Evolutionary conservation across 495 filamentous ascomycete species (phyloP), one percentile per base, ranked within the genome.

Genomic region (Parmelia sp.): DNA sequence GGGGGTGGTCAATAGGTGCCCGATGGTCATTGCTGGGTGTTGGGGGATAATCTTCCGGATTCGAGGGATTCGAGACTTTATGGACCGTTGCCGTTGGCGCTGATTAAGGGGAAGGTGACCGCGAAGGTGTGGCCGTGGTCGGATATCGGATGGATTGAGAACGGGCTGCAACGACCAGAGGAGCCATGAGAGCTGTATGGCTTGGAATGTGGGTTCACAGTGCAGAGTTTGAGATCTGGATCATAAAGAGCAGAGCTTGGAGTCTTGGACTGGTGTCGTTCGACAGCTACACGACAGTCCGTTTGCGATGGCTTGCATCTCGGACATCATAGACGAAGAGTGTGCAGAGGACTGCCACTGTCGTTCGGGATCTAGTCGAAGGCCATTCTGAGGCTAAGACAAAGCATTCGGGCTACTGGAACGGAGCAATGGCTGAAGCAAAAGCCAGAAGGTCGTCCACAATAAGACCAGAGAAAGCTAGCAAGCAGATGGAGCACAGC

Each of bases 41-140:
- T 84, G 1, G 94, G 94, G 7, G 94, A 98, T 72, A 97, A 97
- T 75, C 71, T 93, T 56, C 82, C 84, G 15, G 88, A 81, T 72
- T 96, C 91, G 39, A 77, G 89, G 57, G 94, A 98, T 78, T 96
- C 91, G 62, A 84, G 94, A 68, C 77, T 82, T 39, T 96, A 86
- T 75, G 94, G 94, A 0, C 90, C 94, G 0, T 69, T 98, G 25
- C 92, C 94, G 17, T 75, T 97, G 74, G 92, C 82, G 0, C 74
- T 97, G 66, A 84, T 97, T 55, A 86, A 83, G 72, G 93, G 93
- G 39, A 97, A 95, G 75, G 84, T 96, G n/a, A 76, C 94, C 49
- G 86, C 84, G 21, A 83, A 80, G 58, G 73, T 85, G 9, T 82
- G 78, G 76, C 84, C 86, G 1, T 78, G 72, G 44, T 75, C 71